Percentiles rank a stretch among this genome's conserved stretches.
Evolutionary conservation across 495 filamentous ascomycete genomes (phyloP).

Genomic region (Cercophora scortea): DNA sequence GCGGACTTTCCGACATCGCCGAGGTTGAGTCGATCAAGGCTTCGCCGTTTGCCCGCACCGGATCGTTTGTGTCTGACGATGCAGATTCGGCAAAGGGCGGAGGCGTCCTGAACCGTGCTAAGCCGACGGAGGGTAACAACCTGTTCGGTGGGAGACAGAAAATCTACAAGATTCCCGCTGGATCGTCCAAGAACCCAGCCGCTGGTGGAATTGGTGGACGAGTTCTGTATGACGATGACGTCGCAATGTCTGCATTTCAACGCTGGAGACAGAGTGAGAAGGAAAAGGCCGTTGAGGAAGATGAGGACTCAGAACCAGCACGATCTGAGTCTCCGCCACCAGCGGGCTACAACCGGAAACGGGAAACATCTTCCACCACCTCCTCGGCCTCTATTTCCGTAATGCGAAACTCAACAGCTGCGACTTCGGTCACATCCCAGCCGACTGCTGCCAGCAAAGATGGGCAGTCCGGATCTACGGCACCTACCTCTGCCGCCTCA

Average conservation of each 20-base stretch:
- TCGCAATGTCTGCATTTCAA: constrained; percentile 73
- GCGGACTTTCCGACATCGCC: constrained; percentile 74
- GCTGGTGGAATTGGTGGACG: constrained; percentile 56
- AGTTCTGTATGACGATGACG: constrained; percentile 77
- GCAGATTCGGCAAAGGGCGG: constrained; percentile 37
- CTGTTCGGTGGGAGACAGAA: constrained; percentile 95
- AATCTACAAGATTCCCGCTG: constrained; percentile 78
- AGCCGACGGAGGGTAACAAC: constrained; percentile 84
- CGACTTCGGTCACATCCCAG: constrained; percentile 84
- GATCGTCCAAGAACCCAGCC: constrained; percentile 23
- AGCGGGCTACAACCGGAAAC: constrained; percentile 59
- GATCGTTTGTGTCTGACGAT: constrained; percentile 63
- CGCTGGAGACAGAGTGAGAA: constrained; percentile 48
- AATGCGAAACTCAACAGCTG: constrained; percentile 75
- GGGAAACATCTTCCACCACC: constrained; percentile 82
- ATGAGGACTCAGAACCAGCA: constrained; percentile 33
- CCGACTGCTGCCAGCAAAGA: constrained; percentile 43
- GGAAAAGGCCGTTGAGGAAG: constrained; percentile 43
- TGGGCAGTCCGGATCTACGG: constrained; percentile 30
- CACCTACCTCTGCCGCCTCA: constrained; percentile 20
- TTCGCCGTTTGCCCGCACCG: constrained; percentile 36
- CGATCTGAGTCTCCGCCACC: constrained; percentile 53
- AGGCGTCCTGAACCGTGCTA: constrained; percentile 76
- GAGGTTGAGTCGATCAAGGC: constrained; percentile 76
- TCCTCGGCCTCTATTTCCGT: constrained; percentile 59